Conservation (phyloP, 371 early-diverging fungal genomes). For the Mucor racemosus region DNA sequence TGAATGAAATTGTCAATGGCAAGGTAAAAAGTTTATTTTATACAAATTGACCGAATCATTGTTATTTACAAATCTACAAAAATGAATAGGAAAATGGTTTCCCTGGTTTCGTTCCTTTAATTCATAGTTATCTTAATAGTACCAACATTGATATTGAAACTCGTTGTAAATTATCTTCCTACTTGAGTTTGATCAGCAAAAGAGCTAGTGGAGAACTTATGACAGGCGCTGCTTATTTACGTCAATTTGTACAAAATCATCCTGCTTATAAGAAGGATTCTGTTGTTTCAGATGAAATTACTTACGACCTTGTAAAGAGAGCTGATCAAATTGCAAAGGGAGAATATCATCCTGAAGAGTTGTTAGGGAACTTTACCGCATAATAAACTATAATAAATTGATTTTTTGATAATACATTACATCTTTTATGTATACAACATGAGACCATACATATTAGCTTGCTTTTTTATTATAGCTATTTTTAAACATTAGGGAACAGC, state of each 20-base stretch:
- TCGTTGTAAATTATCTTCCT: conserved; percentile 69
- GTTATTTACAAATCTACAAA: too few species aligned
- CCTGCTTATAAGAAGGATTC: conserved; percentile 93
- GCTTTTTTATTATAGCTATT: too few species aligned
- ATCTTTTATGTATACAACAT: too few species aligned
- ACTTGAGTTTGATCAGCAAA: conserved; percentile 82
- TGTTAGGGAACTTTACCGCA: conserved; percentile 46
- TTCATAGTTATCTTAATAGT: conserved; percentile 81
- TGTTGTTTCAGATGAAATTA: conserved; percentile 81
- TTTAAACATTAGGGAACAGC: too few species aligned
- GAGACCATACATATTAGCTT: too few species aligned
- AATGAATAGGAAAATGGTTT: conserved; percentile 62
- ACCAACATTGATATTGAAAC: conserved; percentile 71
- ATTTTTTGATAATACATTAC: not conserved
- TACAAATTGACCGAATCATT: too few species aligned
- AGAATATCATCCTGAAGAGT: conserved; percentile 61
- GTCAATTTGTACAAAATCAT: conserved; percentile 90
- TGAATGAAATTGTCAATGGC: conserved; percentile 96
- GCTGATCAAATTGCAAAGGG: conserved; percentile 74
- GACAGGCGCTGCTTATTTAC: conserved; percentile 92
- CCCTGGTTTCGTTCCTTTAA: conserved; percentile 86
- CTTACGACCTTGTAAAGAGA: conserved; percentile 83
- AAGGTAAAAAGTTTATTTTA: conserved; percentile 47
- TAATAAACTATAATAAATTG: not conserved
- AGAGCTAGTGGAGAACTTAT: conserved; percentile 83